Conservation (phyloP, 768 basidiomycete species). For the Trametes maxima region DNA sequence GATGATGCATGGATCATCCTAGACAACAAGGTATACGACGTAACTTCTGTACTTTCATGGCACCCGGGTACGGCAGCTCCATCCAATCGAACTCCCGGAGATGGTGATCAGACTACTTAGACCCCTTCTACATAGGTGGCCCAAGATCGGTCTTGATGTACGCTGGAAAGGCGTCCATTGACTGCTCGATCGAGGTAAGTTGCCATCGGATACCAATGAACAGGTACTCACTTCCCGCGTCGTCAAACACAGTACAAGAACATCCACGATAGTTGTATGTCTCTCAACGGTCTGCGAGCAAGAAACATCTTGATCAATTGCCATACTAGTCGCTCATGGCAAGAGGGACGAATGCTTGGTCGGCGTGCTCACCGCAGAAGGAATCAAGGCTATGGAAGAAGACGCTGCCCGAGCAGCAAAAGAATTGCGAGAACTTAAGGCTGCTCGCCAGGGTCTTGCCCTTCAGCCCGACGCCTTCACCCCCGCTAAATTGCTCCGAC, state of each 20-base stretch:
- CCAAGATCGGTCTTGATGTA: conserved; percentile 21
- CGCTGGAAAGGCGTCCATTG: conserved; percentile 28
- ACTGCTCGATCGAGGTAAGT: conserved; percentile 23
- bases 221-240: background rate
- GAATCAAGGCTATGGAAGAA: conserved; percentile 23
- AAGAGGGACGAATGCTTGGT: conserved; percentile 27
- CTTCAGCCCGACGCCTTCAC: conserved; percentile 27
- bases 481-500: conserved; percentile 19
- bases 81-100: background rate
- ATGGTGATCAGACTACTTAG: background rate
- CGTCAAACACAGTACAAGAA: conserved; percentile 21
- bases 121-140: conserved; percentile 3
- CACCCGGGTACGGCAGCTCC: conserved; percentile 13
- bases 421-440: conserved; percentile 22
- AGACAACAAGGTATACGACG: conserved; percentile 24
- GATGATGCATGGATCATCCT: conserved; percentile 39
- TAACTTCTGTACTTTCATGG: conserved; percentile 18
- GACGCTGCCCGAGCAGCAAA: conserved; percentile 24
- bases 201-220: too few species aligned
- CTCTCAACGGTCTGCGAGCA: background rate
- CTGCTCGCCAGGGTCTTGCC: conserved; percentile 19
- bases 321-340: conserved; percentile 21
- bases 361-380: conserved; percentile 20
- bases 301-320: background rate
- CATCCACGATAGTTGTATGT: conserved; percentile 27